Base-by-base conservation (phyloP, 495 filamentous ascomycete species). In the Achaetomiella virescens region DNA sequence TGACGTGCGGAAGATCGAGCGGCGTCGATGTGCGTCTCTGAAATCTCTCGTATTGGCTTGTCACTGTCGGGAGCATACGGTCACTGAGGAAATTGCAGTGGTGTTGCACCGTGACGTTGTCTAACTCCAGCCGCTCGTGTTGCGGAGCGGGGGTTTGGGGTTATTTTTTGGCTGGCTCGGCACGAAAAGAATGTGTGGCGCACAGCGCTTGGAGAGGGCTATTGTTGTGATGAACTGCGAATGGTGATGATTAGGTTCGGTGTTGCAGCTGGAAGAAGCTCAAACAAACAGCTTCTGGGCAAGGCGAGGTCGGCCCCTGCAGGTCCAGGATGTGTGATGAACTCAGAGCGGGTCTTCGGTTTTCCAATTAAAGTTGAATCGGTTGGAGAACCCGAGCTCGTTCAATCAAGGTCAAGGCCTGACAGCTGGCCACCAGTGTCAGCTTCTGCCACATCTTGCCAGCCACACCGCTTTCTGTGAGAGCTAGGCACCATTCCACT, bases 401-500 rank as follows among this genome's bases (percentile, higher is more conserved):
- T 54, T 33, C 24, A 29, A 40, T 6, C 24, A n/a, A 21, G 18
- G 36, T 25, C 20, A 18, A 52, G 22, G 14, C 22, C 2, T 9
- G 24, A 1, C 58, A 57, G 58, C 48, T 61, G 58, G 0, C 42
- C 0, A 22, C 1, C 52, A 52, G 48, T 56, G 48, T 7, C 48
- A 37, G 25, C 10, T 31, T 21, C 57, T 46, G 60, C 33, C 57
- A 50, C 54, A 37, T 0, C 14, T 4, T 0, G 18, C 17, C 52
- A 57, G 54, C 54, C 54, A 57, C 54, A 58, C 24, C 11, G 15
- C 29, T 8, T 17, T n/a, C n/a, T 18, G 17, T 24, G 27, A 47
- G 54, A 52, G 58, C 48, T 40, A 24, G 6, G 21, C 54, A 43
- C 50, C 52, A 55, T 54, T 56, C 57, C 62, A 53, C 48, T 61